A percentile compares a stretch with the other conserved stretches of the same genome.
These are phyloP conservation scores for Aspergillus sp. DNA, from an alignment of 2,329 filamentous ascomycete species.

Conservation along the genomic window DNA sequence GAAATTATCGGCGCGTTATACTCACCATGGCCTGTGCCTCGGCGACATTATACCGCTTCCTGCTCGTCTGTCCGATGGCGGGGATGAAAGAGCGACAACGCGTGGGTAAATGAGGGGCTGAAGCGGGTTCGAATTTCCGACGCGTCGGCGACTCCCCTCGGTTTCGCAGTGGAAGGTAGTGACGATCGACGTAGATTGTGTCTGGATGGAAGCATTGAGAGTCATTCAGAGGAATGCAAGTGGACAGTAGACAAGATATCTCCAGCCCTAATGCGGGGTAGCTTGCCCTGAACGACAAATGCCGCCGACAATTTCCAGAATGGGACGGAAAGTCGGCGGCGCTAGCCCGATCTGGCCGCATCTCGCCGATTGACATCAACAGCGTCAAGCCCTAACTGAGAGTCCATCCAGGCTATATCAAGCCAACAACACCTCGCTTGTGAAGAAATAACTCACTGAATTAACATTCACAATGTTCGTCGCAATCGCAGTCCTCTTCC, in stretches of 20 bases:
- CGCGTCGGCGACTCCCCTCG: not conserved
- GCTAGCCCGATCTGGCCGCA: not conserved
- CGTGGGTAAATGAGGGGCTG: not conserved
- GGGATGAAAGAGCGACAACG: not conserved
- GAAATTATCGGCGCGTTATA: not conserved
- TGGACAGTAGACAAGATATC: too few relatives aligned
- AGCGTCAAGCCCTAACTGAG: not conserved
- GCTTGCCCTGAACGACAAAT: not conserved
- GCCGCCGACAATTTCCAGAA: not conserved
- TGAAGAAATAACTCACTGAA: not conserved
- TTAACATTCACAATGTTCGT: not conserved
- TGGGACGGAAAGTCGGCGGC: not conserved
- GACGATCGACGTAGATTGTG: not conserved
- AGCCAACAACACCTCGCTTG: not conserved
- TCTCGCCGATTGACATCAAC: not conserved
- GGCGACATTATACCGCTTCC: not conserved
- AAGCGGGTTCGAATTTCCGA: not conserved
- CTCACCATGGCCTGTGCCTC: not conserved
- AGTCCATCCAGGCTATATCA: not conserved
- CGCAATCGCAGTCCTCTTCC: not conserved
- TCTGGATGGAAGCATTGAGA: not conserved
- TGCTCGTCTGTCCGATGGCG: not conserved
- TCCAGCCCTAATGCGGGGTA: not conserved
- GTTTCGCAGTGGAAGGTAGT: not conserved
- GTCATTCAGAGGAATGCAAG: too few relatives aligned